Evolutionary conservation across 805 yeast species (phyloP).

Genomic region (Metschnikowia peoriensis): DNA sequence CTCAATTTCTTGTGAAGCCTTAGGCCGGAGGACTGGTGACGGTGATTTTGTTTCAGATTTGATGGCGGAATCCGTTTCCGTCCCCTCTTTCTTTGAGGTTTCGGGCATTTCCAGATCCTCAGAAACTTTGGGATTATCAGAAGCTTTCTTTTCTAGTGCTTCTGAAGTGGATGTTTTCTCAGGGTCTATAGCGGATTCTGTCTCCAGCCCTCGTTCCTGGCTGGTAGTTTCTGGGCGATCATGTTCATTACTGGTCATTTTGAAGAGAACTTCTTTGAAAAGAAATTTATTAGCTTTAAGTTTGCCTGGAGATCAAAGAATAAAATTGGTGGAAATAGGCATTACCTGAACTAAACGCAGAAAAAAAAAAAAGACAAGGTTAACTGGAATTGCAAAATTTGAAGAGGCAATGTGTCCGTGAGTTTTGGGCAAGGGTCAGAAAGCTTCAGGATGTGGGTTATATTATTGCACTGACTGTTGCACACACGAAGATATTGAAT

Average conservation of each 20-base stretch:
- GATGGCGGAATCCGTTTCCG: not conserved
- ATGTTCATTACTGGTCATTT: not conserved
- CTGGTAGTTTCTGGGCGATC: not conserved
- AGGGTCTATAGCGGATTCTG: not conserved
- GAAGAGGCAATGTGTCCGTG: not conserved
- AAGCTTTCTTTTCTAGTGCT: not conserved
- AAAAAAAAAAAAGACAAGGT: not conserved
- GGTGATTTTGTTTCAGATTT: not conserved
- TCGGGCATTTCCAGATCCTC: not conserved
- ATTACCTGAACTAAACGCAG: not conserved
- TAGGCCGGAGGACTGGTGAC: conserved; percentile 1
- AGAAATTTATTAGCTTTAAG: not conserved
- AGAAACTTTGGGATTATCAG: not conserved
- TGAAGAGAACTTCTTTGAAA: not conserved
- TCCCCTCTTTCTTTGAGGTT: not conserved
- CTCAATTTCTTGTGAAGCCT: not conserved
- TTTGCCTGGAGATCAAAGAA: not conserved
- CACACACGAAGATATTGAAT: too few species aligned
- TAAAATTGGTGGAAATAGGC: not conserved
- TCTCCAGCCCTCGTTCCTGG: not conserved
- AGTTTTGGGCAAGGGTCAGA: not conserved
- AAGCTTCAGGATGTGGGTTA: not conserved
- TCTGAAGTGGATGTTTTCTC: not conserved
- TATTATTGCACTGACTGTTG: not conserved
- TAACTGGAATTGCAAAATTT: not conserved